These are phyloP conservation scores for Hemerocallis citrina DNA, from an alignment of 106 monocot genomes.

Conservation along the genomic window DNA sequence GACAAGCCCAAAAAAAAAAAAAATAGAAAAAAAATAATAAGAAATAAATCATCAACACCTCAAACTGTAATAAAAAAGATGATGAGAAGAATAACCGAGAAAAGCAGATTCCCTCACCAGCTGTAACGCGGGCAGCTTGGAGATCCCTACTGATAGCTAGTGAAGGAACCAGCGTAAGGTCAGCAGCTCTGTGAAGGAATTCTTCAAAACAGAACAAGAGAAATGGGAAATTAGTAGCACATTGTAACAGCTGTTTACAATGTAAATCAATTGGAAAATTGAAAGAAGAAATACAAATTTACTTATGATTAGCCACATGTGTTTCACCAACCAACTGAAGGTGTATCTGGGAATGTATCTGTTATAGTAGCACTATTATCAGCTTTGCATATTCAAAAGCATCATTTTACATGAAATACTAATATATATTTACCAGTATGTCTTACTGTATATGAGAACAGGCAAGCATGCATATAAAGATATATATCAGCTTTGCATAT, in stretches of 20 bases:
- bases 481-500: too few species aligned
- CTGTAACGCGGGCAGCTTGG: conserved; percentile 50
- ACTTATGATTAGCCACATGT: conserved; percentile 89
- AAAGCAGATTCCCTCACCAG: conserved; percentile 28
- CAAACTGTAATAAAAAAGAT: too few species aligned
- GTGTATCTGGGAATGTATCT: conserved; percentile 97
- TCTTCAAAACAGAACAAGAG: conserved; percentile 28
- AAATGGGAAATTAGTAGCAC: background rate
- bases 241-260: background rate
- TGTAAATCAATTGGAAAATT: conserved; percentile 1
- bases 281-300: conserved; percentile 12
- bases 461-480: too few species aligned
- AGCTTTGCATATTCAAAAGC: background rate
- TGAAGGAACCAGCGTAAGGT: conserved; percentile 92
- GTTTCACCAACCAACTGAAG: conserved; percentile 90
- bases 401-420: background rate
- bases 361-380: conserved; percentile 12
- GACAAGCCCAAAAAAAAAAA: conserved; percentile 3
- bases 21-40: background rate
- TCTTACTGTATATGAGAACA: background rate
- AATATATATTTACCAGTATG: background rate
- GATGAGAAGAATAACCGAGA: background rate
- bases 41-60: conserved; percentile 7
- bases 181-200: conserved; percentile 87
- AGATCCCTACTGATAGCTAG: conserved; percentile 71